These are phyloP conservation scores for Kodamaea anthophila DNA, from an alignment of 1,139 yeast genomes.

Conservation along the genomic window DNA sequence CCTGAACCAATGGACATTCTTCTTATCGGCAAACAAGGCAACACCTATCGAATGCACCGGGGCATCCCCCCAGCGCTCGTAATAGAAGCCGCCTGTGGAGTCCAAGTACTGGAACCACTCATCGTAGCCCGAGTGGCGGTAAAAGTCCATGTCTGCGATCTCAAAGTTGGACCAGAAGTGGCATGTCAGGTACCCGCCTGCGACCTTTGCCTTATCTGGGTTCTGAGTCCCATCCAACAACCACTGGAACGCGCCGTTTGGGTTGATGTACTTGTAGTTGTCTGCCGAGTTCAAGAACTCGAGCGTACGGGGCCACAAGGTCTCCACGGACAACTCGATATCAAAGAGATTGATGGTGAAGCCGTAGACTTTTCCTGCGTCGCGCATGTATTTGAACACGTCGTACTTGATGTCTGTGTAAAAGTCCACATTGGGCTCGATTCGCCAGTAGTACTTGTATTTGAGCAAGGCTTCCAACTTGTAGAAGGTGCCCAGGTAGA, in stretches of 20 bases:
- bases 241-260: constrained; percentile 62
- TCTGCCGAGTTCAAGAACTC: constrained; percentile 52
- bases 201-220: constrained; percentile 45
- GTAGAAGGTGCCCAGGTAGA: constrained; percentile 58
- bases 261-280: constrained; percentile 53
- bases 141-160: constrained; percentile 76
- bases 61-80: constrained; percentile 92
- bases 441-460: constrained; percentile 66
- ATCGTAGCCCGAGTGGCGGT: constrained; percentile 57
- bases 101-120: constrained; percentile 64
- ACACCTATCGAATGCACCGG: constrained; percentile 79
- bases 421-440: constrained; percentile 70
- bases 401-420: constrained; percentile 68
- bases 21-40: constrained; percentile 65
- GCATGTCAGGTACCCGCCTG: constrained; percentile 75
- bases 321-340: constrained; percentile 52
- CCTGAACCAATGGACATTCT: constrained; percentile 77
- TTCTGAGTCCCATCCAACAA: constrained; percentile 59
- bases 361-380: constrained; percentile 60
- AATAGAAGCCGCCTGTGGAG: constrained; percentile 69
- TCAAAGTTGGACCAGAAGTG: constrained; percentile 90
- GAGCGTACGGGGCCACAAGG: constrained; percentile 67
- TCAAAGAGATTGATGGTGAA: constrained; percentile 66
- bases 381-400: constrained; percentile 67
- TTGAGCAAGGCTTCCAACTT: constrained; percentile 54